Evolutionary conservation across 192 early-diverging fungal species (phyloP), one percentile per base, ranked within the genome.

Genomic region (Obelidium mucronatum): DNA sequence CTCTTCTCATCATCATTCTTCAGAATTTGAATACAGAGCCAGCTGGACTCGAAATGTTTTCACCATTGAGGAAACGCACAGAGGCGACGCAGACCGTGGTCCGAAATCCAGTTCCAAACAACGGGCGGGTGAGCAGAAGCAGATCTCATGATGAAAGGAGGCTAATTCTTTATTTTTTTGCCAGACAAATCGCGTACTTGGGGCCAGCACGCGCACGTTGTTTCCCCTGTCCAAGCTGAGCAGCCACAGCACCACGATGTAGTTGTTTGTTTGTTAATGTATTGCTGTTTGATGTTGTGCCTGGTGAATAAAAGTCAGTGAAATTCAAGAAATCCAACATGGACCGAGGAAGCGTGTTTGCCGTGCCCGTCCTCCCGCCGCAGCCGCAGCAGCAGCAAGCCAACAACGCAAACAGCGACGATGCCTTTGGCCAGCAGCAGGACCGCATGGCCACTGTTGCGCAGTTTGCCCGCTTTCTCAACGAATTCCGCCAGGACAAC

Each of bases 361-460:
- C 72, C 19, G 72, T 74, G 3, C 72, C 72, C 37, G 72, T 74
- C 19, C 72, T 74, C 40, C 53, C 58, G 30, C 66, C 66, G 24
- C 39, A 51, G 40, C 48, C 28, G 28, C 66, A 68, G 15, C 44
- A 37, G 42, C 24, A 4, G 28, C 56, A 74, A 26, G 58, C 19
- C 22, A 26, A 51, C 67, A 26, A 68, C 51, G n/a, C n/a, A n/a
- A n/a, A n/a, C n/a, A 33, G 67, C 19, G 55, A 71, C 69, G 37
- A 5, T 13, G 69, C 19, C 52, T 8, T n/a, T 19, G 53, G 31
- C 15, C 26, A 11, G 22, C 13, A 11, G 33, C 15, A 35, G 17
- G 35, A 62, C 28, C 72, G 72, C 39, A 24, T 36, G 35, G 59
- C 59, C 26, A 40, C 59, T 30, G 55, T 62, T 19, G 72, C 72